Evolutionary conservation across 352 stramenopile genomes (phyloP).

Genomic region (Proteromonas lacertae): DNA sequence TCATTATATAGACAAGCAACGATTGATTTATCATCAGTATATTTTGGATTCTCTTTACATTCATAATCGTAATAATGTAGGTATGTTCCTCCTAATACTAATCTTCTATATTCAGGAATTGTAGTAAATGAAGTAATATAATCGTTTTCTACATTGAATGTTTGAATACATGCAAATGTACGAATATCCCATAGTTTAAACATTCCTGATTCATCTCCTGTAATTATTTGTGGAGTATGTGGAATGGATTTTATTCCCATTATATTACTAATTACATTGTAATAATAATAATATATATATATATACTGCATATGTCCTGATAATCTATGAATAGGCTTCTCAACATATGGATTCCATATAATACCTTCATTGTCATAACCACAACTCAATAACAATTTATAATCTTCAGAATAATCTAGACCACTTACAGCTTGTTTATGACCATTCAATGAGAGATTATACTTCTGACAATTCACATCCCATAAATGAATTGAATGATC

Average conservation of each 20-base stretch:
- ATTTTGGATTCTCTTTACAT: constrained; percentile 3
- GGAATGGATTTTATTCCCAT: constrained; percentile 9
- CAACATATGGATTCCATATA: constrained; percentile 11
- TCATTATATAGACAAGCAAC: constrained; percentile 1
- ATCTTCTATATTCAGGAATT: constrained; percentile 2
- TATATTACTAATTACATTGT: no score
- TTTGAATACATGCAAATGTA: constrained; percentile 12
- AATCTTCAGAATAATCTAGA: constrained; percentile 6
- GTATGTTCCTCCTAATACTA: constrained; percentile 1
- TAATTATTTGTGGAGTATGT: constrained; percentile 10
- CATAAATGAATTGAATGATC: constrained; percentile 9
- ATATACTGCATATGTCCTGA: constrained; percentile 10
- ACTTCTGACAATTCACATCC: constrained; percentile 9
- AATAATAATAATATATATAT: no score
- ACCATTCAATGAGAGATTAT: constrained; percentile 7
- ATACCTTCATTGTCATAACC: constrained; percentile 11
- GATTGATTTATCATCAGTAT: constrained; percentile 5
- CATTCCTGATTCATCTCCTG: constrained; percentile 7
- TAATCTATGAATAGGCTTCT: constrained; percentile 7
- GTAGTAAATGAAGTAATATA: background rate
- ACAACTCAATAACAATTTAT: constrained; percentile 9
- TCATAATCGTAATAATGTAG: constrained; percentile 6
- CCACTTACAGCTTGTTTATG: constrained; percentile 11
- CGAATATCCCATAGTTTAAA: constrained; percentile 13
- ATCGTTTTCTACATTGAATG: constrained; percentile 5